These are phyloP conservation scores for Odonthalia washingtoniensis DNA, from an alignment of 31 red algal species.

Conservation along the genomic window DNA sequence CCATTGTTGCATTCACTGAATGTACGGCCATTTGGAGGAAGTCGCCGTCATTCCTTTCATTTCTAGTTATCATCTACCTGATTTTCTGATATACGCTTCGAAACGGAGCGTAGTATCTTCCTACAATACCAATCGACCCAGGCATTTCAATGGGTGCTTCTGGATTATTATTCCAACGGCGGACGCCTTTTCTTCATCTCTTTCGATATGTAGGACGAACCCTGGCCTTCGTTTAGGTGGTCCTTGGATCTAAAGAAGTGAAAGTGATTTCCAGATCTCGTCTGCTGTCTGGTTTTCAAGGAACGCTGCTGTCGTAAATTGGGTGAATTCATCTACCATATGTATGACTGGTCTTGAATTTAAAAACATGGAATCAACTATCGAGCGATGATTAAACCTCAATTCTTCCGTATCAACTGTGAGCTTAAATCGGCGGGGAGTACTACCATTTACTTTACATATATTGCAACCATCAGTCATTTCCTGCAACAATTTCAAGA, in stretches of 20 bases:
- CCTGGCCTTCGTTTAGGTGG: not conserved
- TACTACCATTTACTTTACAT: not conserved
- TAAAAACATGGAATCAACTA: slow-evolving; percentile 6
- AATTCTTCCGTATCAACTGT: slow-evolving; percentile 15
- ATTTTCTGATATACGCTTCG: slow-evolving; percentile 7
- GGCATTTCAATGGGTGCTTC: slow-evolving; percentile 28
- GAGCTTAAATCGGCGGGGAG: no score
- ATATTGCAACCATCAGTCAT: not conserved
- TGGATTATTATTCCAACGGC: not conserved
- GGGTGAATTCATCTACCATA: no score
- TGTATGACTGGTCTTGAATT: no score
- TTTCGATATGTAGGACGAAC: slow-evolving; percentile 11
- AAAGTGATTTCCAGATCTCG: slow-evolving; percentile 17
- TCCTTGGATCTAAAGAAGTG: not conserved
- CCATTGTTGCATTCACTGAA: slow-evolving; percentile 40
- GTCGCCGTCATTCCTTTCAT: not conserved
- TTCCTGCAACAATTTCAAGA: not conserved
- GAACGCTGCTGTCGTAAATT: no score
- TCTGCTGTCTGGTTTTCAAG: no score
- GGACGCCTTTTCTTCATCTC: not conserved
- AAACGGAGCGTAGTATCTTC: slow-evolving; percentile 39
- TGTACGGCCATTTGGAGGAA: slow-evolving; percentile 29
- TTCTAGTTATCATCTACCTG: not conserved
- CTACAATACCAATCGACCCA: slow-evolving; percentile 16
- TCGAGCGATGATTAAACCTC: slow-evolving; percentile 11